Evolutionary conservation across 345 rosid species (phyloP), one percentile per base, ranked within the genome.

Genomic region (Lepidium sativum): DNA sequence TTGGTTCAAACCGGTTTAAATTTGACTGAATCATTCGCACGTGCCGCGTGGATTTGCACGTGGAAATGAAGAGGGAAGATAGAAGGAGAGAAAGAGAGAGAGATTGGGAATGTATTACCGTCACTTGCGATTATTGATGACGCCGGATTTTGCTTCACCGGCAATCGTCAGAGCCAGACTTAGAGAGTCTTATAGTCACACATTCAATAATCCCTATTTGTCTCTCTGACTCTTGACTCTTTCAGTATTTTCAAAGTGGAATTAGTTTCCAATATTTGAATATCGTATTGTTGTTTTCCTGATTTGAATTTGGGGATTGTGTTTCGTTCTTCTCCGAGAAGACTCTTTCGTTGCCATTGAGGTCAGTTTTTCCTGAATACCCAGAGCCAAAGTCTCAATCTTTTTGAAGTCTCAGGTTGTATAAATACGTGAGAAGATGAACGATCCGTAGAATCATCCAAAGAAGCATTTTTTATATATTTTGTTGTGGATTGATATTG

Each of bases 81-180:
- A 37, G 16, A 37, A 12, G 18, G 42, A 52, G 35, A 65, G 31
- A 49, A 17, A 37, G 42, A 40, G 25, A 65, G 20, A 53, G 61
- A 61, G 48, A 43, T 20, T 52, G 14, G 39, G 37, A 47, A 18
- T 70, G 14, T 39, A 43, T 9, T 71, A 45, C 20, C 65, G 64
- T 71, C 75, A 71, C 70, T 63, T 38, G 64, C 64, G 69, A 69
- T 70, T 70, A 63, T 51, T 45, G 14, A 63, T 15, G 65, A 45
- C 69, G 69, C 65, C 70, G 75, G 75, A 48, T 23, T 48, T 40
- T 71, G 17, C 65, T 47, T 47, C 69, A 63, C 75, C 69, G 69
- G 69, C 37, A 63, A 34, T 39, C 63, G 12, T 61, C 17, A 27
- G 23, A 51, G 29, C 45, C 17, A 10, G 15, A 34, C 3, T 60